A percentile compares a stretch with the other conserved stretches of the same genome.
Conservation (phyloP, 345 rosid genomes). For the Camelina neglecta region DNA sequence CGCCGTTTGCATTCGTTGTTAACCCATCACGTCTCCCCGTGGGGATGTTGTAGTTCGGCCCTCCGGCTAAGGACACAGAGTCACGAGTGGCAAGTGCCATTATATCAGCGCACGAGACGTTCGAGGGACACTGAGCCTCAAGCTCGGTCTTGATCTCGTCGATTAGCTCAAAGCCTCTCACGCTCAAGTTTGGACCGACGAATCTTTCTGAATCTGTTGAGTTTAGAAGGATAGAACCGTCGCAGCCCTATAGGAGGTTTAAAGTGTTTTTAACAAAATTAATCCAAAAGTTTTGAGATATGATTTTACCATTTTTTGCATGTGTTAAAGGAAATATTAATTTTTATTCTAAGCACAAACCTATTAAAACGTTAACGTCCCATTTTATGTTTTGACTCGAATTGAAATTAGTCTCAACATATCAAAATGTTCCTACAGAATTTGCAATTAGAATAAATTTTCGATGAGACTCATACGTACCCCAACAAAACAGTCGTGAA, state of each 20-base stretch:
- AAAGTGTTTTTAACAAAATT: neutral
- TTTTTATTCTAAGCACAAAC: neutral
- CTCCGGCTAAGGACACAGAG: slow-evolving; percentile 57
- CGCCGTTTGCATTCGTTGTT: slow-evolving; percentile 45
- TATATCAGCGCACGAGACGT: slow-evolving; percentile 40
- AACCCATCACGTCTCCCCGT: slow-evolving; percentile 68
- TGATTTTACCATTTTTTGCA: neutral
- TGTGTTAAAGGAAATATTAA: neutral
- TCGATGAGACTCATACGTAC: slow-evolving; percentile 14
- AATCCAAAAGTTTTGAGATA: neutral
- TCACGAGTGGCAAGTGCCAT: slow-evolving; percentile 65
- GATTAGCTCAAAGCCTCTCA: slow-evolving; percentile 34
- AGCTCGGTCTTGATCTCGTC: slow-evolving; percentile 31
- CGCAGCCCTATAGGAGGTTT: slow-evolving; percentile 29
- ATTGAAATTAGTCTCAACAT: neutral
- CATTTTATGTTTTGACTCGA: neutral
- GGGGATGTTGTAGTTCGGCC: slow-evolving; percentile 51
- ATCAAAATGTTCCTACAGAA: neutral
- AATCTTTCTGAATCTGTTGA: slow-evolving; percentile 21
- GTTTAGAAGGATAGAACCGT: slow-evolving; percentile 32
- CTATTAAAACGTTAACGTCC: neutral
- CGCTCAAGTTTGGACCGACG: slow-evolving; percentile 32
- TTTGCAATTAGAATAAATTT: neutral
- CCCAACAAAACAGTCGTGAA: slow-evolving; percentile 37
- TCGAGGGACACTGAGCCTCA: slow-evolving; percentile 35